Percentiles rank a stretch among this genome's conserved stretches.
These are phyloP conservation scores for Chalciporus sphaerocephalus DNA, from an alignment of 768 basidiomycete genomes.

Conservation along the genomic window DNA sequence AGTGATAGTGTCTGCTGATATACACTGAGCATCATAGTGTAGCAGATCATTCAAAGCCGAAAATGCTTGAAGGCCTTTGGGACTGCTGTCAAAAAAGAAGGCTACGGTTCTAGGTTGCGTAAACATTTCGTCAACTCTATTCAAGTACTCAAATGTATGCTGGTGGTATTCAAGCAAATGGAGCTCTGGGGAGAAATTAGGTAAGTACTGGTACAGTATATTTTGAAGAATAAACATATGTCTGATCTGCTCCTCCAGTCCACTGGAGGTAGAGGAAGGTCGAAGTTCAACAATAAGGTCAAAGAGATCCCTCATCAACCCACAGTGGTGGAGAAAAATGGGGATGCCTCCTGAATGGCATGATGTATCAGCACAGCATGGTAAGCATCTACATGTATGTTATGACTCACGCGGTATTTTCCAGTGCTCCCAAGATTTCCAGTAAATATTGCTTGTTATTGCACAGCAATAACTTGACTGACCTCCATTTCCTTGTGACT, in stretches of 20 bases:
- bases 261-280: neutral
- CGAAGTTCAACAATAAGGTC: neutral
- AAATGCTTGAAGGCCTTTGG: neutral
- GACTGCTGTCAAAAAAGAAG: neutral
- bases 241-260: neutral
- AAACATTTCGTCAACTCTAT: neutral
- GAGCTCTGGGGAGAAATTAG: neutral
- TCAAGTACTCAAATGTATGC: neutral
- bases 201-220: no score
- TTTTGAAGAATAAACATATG: neutral
- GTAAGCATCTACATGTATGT: no score
- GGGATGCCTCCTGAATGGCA: neutral
- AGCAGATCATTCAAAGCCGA: neutral
- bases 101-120: neutral
- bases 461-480: neutral
- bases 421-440: neutral
- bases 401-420: neutral
- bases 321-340: neutral
- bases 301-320: neutral
- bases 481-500: no score
- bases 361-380: no score
- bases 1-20: neutral
- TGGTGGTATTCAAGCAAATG: constrained; percentile 1
- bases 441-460: neutral
- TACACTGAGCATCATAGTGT: neutral